Evolutionary conservation across 116 monocot genomes (phyloP).

Genomic region (Cymodocea nodosa): DNA sequence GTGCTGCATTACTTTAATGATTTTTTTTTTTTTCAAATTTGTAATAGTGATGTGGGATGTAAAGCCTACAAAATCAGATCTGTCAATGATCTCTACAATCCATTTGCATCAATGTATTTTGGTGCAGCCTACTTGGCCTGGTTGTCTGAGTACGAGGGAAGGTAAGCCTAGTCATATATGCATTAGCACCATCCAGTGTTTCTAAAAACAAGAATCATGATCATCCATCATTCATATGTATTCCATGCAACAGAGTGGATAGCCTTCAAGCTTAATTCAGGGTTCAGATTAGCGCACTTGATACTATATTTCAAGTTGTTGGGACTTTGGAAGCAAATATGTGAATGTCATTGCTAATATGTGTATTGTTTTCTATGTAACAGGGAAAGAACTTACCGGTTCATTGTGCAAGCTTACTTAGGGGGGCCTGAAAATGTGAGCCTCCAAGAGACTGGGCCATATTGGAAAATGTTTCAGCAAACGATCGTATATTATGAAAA

Average conservation of each 20-base stretch:
- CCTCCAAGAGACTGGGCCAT: conserved; percentile 69
- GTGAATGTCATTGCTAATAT: neutral
- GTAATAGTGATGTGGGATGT: conserved; percentile 44
- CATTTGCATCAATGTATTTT: conserved; percentile 95
- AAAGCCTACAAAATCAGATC: conserved; percentile 61
- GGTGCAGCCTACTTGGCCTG: conserved; percentile 77
- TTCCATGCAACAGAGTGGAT: no score
- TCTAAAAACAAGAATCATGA: no score
- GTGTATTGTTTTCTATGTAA: neutral
- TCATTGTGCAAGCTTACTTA: conserved; percentile 81
- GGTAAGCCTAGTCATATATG: conserved; percentile 20
- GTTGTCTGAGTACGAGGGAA: conserved; percentile 90
- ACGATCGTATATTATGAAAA: conserved; percentile 40
- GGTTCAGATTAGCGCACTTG: no score
- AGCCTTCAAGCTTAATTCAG: no score
- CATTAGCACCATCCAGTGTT: neutral
- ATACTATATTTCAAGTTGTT: no score
- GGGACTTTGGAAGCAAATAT: no score
- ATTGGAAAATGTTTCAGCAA: conserved; percentile 69
- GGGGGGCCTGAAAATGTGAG: conserved; percentile 85
- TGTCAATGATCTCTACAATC: conserved; percentile 83
- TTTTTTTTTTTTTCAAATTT: conserved; percentile 2
- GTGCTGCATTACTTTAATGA: neutral
- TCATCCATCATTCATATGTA: no score
- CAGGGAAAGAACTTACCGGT: conserved; percentile 71